A percentile compares a stretch with the other conserved stretches of the same genome.
phyloP scores from a whole-genome alignment of 345 rosid genomes.

The Salix suchowensis region DNA sequence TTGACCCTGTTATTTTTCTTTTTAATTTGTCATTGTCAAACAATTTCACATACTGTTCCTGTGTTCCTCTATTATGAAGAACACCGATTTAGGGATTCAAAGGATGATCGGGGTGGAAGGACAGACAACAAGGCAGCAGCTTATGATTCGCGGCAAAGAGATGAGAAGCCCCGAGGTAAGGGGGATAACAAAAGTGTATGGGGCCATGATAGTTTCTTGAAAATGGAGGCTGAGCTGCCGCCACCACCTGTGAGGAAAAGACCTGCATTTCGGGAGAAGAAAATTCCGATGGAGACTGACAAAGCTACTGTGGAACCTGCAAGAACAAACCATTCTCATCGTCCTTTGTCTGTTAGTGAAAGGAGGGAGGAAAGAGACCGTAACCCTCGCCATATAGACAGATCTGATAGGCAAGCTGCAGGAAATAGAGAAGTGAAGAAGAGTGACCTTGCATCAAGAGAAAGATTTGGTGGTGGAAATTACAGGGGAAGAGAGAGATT shows the following conservation, averaged over 20 bases:
- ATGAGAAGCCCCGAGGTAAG: constrained; percentile 39
- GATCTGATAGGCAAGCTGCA: constrained; percentile 39
- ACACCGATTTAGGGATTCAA: constrained; percentile 55
- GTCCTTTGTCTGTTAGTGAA: constrained; percentile 21
- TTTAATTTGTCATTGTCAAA: background rate
- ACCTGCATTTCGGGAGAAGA: constrained; percentile 89
- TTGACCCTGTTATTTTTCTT: background rate
- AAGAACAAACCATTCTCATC: constrained; percentile 29
- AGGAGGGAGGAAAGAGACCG: constrained; percentile 52
- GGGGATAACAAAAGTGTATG: constrained; percentile 39
- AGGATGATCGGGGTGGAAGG: constrained; percentile 39
- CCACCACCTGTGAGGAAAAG: constrained; percentile 51
- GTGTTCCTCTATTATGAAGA: constrained; percentile 36
- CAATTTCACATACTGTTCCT: constrained; percentile 2
- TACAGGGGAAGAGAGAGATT: constrained; percentile 52
- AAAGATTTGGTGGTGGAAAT: constrained; percentile 39
- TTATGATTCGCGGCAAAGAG: constrained; percentile 32
- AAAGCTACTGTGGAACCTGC: constrained; percentile 32
- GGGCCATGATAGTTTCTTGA: constrained; percentile 65
- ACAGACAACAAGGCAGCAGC: constrained; percentile 32
- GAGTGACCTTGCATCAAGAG: constrained; percentile 35
- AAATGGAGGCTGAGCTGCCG: constrained; percentile 47
- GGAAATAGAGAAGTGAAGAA: constrained; percentile 45
- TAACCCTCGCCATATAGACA: constrained; percentile 33
- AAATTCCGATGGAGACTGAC: constrained; percentile 36